Evolutionary conservation across 345 rosid genomes (phyloP), one percentile per base, ranked within the genome.

Genomic region (Brassica nigra): DNA sequence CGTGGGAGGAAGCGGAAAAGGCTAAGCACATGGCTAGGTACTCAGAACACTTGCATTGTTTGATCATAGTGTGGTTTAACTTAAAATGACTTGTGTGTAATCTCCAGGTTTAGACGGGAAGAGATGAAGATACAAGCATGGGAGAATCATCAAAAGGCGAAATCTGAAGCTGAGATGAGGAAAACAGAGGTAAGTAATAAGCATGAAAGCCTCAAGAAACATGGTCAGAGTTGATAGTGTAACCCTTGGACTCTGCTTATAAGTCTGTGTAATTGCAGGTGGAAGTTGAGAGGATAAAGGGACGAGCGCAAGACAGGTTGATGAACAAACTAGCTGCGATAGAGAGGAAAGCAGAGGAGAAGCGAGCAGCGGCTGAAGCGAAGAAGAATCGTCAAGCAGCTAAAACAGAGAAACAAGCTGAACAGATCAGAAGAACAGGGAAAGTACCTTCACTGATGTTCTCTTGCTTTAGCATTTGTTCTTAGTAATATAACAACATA

Each of bases 1-100:
- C 91, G 11, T 94, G 98, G 98, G 98, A 94, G 78, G 98, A 94
- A 65, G 96, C 94, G 0, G 98, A 92, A 78, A 94, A 90, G 78
- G 96, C 98, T 76, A 94, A 91, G 78, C 90, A 86, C 74, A 80
- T 85, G 86, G 98, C 98, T 79, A 92, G 98, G 98, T 94, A 55
- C 2, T 4, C 54, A 47, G 14, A 72, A 73, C 12, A n/a, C 23
- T 42, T 61, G 74, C 57, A 33, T 44, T 73, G 74, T 58, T 59
- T 66, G 23, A 4, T 58, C 23, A 14, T 57, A 73, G 8, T 37
- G 61, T 12, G 11, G 3, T 37, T 55, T n/a, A 34, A 27, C 70
- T 33, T 23, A 4, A 62, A 11, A 29, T 78, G 30, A 4, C 8
- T 29, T 68, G 39, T 83, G 57, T 52, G 42, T 30, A 39, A 70